These are phyloP conservation scores for Chytriomyces hyalinus DNA, from an alignment of 192 early-diverging fungal genomes.

Conservation along the genomic window DNA sequence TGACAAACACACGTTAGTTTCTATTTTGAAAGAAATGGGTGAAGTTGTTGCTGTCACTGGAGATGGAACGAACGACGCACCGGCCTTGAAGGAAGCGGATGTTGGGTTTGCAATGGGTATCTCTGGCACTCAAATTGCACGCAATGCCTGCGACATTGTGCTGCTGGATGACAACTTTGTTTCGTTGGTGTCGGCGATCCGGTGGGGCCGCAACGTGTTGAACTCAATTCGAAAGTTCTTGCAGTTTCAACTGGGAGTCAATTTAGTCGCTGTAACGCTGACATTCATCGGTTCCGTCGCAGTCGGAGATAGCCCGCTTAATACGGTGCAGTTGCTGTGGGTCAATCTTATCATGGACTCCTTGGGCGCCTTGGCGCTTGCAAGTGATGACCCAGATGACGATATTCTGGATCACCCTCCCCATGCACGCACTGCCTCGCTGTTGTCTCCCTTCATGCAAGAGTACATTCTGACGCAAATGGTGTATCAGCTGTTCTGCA, in stretches of 20 bases:
- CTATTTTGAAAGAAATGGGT: slow-evolving; percentile 53
- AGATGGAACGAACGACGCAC: slow-evolving; percentile 62
- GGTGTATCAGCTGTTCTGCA: slow-evolving; percentile 54
- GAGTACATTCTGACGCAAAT: slow-evolving; percentile 57
- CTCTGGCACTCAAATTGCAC: slow-evolving; percentile 62
- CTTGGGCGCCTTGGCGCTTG: slow-evolving; percentile 59
- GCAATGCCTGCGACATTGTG: slow-evolving; percentile 67
- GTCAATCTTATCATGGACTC: slow-evolving; percentile 69
- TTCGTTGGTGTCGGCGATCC: slow-evolving; percentile 59
- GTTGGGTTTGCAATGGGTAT: slow-evolving; percentile 69
- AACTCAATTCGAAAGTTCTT: slow-evolving; percentile 60
- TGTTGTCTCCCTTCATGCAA: slow-evolving; percentile 54
- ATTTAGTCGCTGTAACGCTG: slow-evolving; percentile 56
- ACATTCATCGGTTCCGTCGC: slow-evolving; percentile 63
- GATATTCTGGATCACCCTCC: slow-evolving; percentile 60
- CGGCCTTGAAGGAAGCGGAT: slow-evolving; percentile 56
- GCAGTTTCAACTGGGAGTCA: slow-evolving; percentile 64
- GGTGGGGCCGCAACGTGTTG: slow-evolving; percentile 65
- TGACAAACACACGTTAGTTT: slow-evolving; percentile 61
- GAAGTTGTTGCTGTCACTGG: slow-evolving; percentile 68
- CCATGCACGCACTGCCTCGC: slow-evolving; percentile 50
- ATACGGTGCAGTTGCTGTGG: slow-evolving; percentile 64
- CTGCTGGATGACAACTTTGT: slow-evolving; percentile 68
- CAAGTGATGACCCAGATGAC: slow-evolving; percentile 62
- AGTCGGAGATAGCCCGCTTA: slow-evolving; percentile 50